Conservation (phyloP, 495 filamentous ascomycete species). For the Bombardia bombarda region DNA sequence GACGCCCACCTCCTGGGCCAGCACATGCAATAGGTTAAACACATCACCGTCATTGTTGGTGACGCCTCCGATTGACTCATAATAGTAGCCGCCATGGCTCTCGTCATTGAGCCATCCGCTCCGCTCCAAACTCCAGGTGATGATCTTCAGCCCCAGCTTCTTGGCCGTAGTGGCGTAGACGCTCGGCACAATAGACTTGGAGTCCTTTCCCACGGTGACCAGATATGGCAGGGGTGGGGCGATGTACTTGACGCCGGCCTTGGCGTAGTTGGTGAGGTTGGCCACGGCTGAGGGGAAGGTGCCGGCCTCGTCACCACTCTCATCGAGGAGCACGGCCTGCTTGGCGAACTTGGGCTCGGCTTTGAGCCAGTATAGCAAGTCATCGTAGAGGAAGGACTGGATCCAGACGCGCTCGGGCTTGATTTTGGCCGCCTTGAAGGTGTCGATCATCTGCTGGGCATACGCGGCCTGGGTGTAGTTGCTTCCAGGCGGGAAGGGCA, state of each 20-base stretch:
- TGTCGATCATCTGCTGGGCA: slow-evolving; percentile 51
- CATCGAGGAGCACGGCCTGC: slow-evolving; percentile 52
- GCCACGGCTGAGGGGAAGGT: slow-evolving; percentile 42
- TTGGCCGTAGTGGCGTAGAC: slow-evolving; percentile 40
- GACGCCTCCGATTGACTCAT: slow-evolving; percentile 36
- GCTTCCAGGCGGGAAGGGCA: slow-evolving; percentile 48
- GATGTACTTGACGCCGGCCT: slow-evolving; percentile 34
- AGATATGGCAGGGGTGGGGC: slow-evolving; percentile 36
- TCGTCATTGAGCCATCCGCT: slow-evolving; percentile 45
- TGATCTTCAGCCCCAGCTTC: slow-evolving; percentile 45
- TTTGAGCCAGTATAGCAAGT: slow-evolving; percentile 54
- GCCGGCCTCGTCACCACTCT: slow-evolving; percentile 40
- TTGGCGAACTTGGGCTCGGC: slow-evolving; percentile 46
- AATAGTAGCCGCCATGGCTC: slow-evolving; percentile 43
- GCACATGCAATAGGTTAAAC: slow-evolving; percentile 49
- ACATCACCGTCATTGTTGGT: slow-evolving; percentile 52
- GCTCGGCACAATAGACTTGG: slow-evolving; percentile 31
- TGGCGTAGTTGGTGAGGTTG: slow-evolving; percentile 35
- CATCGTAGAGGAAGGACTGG: slow-evolving; percentile 52
- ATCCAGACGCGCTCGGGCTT: slow-evolving; percentile 47
- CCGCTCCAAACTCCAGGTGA: slow-evolving; percentile 57
- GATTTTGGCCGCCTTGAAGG: slow-evolving; percentile 45
- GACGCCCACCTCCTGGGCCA: slow-evolving; percentile 49
- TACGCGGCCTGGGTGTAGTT: slow-evolving; percentile 50
- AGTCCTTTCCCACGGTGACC: slow-evolving; percentile 25